Base-by-base conservation (phyloP, 1,139 yeast genomes). In the Sugiyamaella paludigena region DNA sequence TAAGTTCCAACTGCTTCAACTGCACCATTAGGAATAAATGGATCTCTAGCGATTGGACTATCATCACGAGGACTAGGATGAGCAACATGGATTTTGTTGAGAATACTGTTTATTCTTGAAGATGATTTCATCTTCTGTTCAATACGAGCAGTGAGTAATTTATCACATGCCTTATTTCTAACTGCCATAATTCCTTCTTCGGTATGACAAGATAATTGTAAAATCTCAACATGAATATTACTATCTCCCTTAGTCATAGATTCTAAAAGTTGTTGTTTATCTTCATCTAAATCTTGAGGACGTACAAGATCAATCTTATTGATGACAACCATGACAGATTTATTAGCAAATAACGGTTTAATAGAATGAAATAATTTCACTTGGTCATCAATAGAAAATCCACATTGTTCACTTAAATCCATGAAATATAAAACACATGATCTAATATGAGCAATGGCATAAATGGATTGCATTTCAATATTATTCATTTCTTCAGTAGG, bases 401-500 rank as follows among this genome's bases (percentile, higher is more conserved):
- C 98, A 81, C 99, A 92, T 77, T 91, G 98, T 75, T 94, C 99
- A 34, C 96, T 86, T 60, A 92, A 79, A 77, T 92, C 99, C 98
- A 92, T 92, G 65, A 92, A 92, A 74, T 94, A 92, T 64, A 94
- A 73, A 42, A 92, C 96, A 71, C 97, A 88, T 24, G 98, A 89
- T 67, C 98, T 81, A 70, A 92, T 81, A 72, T 92, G 98, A 35
- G 98, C 98, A 77, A 92, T 88, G 54, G 98, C 98, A 66, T 94
- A 92, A 65, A 92, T 91, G 49, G 96, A 85, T 75, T 92, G 99
- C 98, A 92, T 92, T 76, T 92, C 99, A 70, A 92, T 94, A 73
- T 94, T 92, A 76, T 91, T 94, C 99, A 92, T 94, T 69, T 92
- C 98, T 71, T 92, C 99, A 42, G 98, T 89, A 54, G 98, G 98